These are phyloP conservation scores for Acanthamoeba royreba DNA, from an alignment of 208 protist genomes.

Conservation along the genomic window DNA sequence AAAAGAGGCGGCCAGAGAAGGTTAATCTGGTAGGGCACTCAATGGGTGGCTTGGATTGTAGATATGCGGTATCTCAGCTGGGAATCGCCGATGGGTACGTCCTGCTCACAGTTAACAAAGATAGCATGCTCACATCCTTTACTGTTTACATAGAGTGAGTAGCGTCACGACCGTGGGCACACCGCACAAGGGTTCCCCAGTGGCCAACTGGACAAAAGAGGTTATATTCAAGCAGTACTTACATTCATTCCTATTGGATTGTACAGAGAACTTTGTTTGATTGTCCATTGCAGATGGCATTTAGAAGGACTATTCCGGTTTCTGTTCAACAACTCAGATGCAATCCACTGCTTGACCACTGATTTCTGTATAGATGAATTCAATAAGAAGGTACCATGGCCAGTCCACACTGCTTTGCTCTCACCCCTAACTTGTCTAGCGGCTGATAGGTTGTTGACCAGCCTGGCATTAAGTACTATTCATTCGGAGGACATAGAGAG, in stretches of 20 bases:
- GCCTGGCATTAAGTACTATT: slow-evolving; percentile 37
- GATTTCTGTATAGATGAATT: background rate
- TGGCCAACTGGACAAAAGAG: background rate
- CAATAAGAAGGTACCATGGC: background rate
- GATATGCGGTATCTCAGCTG: background rate
- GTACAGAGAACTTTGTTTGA: too few relatives aligned
- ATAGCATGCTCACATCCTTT: too few relatives aligned
- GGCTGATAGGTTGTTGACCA: background rate
- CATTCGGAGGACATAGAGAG: background rate
- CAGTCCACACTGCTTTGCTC: background rate
- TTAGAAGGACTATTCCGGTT: background rate
- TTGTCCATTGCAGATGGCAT: background rate
- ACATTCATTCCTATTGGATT: background rate
- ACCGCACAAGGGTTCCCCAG: background rate
- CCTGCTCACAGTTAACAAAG: background rate
- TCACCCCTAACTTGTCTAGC: background rate
- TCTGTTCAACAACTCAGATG: background rate
- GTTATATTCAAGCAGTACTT: background rate
- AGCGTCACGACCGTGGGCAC: slow-evolving; percentile 36
- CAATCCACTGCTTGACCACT: slow-evolving; percentile 6
- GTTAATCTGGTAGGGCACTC: slow-evolving; percentile 39
- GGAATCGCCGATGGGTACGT: background rate
- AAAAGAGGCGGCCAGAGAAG: background rate
- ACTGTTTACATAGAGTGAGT: background rate
- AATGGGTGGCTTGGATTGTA: slow-evolving; percentile 17